Evolutionary conservation across 768 basidiomycete genomes (phyloP).

Genomic region (Cytidiella melzeri): DNA sequence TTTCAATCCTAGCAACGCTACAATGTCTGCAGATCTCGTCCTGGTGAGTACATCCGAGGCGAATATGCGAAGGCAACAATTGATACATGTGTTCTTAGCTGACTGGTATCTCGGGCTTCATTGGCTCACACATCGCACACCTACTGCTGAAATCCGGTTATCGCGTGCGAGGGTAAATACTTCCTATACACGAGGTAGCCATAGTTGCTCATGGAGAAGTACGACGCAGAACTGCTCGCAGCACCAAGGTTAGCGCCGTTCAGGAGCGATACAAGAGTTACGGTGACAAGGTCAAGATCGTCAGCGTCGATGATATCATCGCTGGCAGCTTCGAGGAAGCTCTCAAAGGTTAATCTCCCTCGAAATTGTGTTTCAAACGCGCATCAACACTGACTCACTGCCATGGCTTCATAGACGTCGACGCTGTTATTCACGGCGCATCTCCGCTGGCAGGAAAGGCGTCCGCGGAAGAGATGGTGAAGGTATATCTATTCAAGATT

Average conservation of each 20-base stretch:
- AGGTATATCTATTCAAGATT: conserved; percentile 32
- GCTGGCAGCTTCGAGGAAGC: conserved; percentile 17
- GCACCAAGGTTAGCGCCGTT: conserved; percentile 4
- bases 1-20: no score
- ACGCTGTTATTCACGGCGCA: conserved; percentile 11
- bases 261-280: conserved; percentile 5
- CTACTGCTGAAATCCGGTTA: background rate
- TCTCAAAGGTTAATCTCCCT: conserved; percentile 16
- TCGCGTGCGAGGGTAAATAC: background rate
- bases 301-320: conserved; percentile 18
- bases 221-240: background rate
- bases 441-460: conserved; percentile 8
- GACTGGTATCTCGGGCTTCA: background rate
- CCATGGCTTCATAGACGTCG: conserved; percentile 1
- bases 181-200: no score
- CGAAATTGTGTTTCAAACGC: no score
- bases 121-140: background rate
- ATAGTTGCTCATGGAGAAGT: no score
- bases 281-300: conserved; percentile 15
- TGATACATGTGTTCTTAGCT: background rate
- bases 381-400: background rate
- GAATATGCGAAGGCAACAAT: no score
- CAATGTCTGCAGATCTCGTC: no score
- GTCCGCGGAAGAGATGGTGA: conserved; percentile 16
- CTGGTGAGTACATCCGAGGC: no score